Evolutionary conservation across 139 green algal species (phyloP).

Genomic region (Dunaliella sp.): DNA sequence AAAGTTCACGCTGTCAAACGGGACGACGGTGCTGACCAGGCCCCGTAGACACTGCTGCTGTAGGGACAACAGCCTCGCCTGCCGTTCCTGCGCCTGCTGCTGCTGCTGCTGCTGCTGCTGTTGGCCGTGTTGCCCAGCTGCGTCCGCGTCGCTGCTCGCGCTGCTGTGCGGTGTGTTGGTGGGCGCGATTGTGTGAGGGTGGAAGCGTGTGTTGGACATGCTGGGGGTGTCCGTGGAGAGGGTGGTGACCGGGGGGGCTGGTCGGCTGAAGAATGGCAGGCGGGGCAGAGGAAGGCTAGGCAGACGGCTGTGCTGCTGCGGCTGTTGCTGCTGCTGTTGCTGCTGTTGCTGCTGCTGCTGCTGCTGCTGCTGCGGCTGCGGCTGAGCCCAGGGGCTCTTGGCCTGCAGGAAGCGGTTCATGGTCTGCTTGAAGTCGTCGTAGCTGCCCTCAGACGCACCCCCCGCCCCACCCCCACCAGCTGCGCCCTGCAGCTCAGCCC

Average conservation of each 20-base stretch:
- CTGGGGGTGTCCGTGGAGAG: too few relatives aligned
- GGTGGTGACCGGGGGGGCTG: too few relatives aligned
- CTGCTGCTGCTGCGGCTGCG: background rate
- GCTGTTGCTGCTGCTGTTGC: slow-evolving; percentile 1
- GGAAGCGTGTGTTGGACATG: too few relatives aligned
- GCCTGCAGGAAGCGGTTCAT: background rate
- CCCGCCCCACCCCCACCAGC: background rate
- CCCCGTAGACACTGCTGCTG: slow-evolving; percentile 56
- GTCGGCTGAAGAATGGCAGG: background rate
- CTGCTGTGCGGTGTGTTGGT: too few relatives aligned
- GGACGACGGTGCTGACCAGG: slow-evolving; percentile 72
- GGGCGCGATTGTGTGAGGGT: too few relatives aligned
- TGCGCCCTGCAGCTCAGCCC: too few relatives aligned
- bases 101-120: background rate
- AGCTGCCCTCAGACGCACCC: background rate
- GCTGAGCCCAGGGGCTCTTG: slow-evolving; percentile 11
- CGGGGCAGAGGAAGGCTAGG: background rate
- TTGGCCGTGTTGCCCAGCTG: too few relatives aligned
- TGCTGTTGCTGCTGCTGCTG: slow-evolving; percentile 18
- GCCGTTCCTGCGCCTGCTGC: slow-evolving; percentile 3
- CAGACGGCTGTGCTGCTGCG: slow-evolving; percentile 3
- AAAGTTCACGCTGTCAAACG: slow-evolving; percentile 81
- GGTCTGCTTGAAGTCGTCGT: background rate
- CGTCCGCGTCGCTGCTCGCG: too few relatives aligned
- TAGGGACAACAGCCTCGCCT: slow-evolving; percentile 18